Evolutionary conservation across 192 early-diverging fungal genomes (phyloP).

Genomic region (Gorgonomyces haynaldii): DNA sequence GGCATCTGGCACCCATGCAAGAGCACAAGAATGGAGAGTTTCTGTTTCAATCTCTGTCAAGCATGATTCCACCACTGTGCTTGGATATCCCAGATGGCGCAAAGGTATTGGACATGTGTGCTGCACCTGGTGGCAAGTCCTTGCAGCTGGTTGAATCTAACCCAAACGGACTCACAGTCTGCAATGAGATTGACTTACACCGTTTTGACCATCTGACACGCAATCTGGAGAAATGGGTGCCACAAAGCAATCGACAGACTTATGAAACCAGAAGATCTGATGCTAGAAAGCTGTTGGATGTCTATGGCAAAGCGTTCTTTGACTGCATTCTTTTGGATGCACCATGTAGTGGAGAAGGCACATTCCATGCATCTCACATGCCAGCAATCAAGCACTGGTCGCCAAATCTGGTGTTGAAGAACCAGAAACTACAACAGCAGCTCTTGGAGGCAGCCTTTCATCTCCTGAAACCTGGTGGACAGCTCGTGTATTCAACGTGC

Average conservation of each 20-base stretch:
- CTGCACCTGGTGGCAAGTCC: slow-evolving; percentile 89
- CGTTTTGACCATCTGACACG: background rate
- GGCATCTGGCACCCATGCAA: too few relatives aligned
- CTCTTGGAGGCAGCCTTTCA: slow-evolving; percentile 81
- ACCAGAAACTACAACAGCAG: slow-evolving; percentile 66
- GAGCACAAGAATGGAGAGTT: slow-evolving; percentile 6
- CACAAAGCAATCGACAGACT: background rate
- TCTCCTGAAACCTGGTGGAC: slow-evolving; percentile 68
- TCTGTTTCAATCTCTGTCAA: slow-evolving; percentile 7
- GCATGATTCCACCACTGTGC: slow-evolving; percentile 3
- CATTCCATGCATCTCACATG: slow-evolving; percentile 35
- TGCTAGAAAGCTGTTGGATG: background rate
- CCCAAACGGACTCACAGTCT: background rate
- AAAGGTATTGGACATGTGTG: slow-evolving; percentile 83
- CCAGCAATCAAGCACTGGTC: slow-evolving; percentile 56
- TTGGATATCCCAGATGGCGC: too few relatives aligned
- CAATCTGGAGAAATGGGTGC: background rate
- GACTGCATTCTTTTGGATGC: slow-evolving; percentile 87
- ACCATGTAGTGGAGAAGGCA: slow-evolving; percentile 84
- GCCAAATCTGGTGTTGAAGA: slow-evolving; percentile 65
- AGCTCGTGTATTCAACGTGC: slow-evolving; percentile 89
- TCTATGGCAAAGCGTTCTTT: slow-evolving; percentile 45
- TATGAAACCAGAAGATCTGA: background rate
- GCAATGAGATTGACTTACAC: slow-evolving; percentile 8
- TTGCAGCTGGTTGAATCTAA: slow-evolving; percentile 34